Evolutionary conservation across 2,329 filamentous ascomycete species (phyloP), one percentile per base, ranked within the genome.

Genomic region (Gremmenia infestans): DNA sequence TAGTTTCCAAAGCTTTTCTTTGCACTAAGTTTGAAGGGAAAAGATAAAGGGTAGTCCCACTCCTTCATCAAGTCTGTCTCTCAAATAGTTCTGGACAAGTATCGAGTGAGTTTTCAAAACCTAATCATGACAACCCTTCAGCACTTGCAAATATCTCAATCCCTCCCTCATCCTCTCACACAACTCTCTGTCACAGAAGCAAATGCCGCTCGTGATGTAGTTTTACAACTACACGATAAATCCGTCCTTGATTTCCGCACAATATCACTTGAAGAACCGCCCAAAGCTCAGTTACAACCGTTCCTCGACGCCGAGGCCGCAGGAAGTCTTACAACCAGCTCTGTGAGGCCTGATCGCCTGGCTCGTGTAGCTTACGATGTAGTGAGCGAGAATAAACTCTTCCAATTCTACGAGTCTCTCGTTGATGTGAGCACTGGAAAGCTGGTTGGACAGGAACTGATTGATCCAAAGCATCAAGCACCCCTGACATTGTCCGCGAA

Each of bases 211-310:
- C 2, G 73, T 69, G 39, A 75, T 73, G 67, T 76, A 17, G 67
- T 81, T 50, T 63, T 76, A 11, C 17, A 14, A 35, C 48, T 37
- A n/a, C 50, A 48, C 50, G 52, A 60, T n/a, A 50, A 49, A n/a
- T 50, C 48, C n/a, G 57, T 77, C 5, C 73, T 85, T 45, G 78
- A 83, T 50, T 87, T 84, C 75, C 85, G 85, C 66, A 73, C 76
- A 23, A 74, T 86, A n/a, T 85, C 76, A 12, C 71, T 83, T 8
- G 71, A 76, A 39, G 80, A 83, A 63, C 79, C 81, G 2, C 69
- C 74, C 4, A 83, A 83, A 70, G 65, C 68, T 7, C 72, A 78
- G 48, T 73, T 81, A 4, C 64, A 76, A 25, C 72, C 72, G 2
- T 82, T 79, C 62, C 68, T 82, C 32, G 72, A 74, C 14, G 73